Evolutionary conservation across 139 green algal genomes (phyloP).

Genomic region (Zygnema cylindricum): DNA sequence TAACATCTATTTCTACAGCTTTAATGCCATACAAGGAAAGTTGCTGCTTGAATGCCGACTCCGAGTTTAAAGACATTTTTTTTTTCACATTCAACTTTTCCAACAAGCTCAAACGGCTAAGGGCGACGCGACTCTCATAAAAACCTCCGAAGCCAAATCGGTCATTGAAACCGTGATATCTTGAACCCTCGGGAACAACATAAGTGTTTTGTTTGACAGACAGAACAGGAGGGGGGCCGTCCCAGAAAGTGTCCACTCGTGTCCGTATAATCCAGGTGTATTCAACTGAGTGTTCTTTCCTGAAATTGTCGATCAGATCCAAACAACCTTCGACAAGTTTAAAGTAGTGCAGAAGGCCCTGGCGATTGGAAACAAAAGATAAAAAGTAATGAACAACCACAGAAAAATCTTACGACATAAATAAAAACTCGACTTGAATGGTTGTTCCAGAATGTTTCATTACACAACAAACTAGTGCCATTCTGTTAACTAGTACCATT

Average conservation of each 20-base stretch:
- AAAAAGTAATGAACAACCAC: too few species aligned
- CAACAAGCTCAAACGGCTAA: slow-evolving; percentile 6
- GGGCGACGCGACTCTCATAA: neutral
- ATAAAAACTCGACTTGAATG: too few species aligned
- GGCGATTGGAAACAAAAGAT: too few species aligned
- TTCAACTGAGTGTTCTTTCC: neutral
- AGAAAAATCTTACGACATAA: too few species aligned
- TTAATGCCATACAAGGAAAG: neutral
- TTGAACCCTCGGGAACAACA: neutral
- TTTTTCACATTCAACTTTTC: neutral
- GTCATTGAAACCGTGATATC: slow-evolving; percentile 32
- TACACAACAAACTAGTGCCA: too few species aligned
- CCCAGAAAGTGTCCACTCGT: slow-evolving; percentile 53
- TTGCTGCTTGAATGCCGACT: slow-evolving; percentile 1
- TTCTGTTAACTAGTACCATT: too few species aligned
- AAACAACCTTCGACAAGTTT: slow-evolving; percentile 52
- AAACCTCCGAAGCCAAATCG: slow-evolving; percentile 14
- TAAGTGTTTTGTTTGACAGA: neutral
- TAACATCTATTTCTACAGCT: neutral
- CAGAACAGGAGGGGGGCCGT: slow-evolving; percentile 6
- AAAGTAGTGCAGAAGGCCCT: slow-evolving; percentile 61
- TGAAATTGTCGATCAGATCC: slow-evolving; percentile 24
- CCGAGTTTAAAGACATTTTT: neutral
- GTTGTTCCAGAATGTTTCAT: too few species aligned
- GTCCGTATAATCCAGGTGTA: slow-evolving; percentile 53